These are phyloP conservation scores for Esteya vermicola DNA, from an alignment of 2,329 filamentous ascomycete genomes.

Conservation along the genomic window DNA sequence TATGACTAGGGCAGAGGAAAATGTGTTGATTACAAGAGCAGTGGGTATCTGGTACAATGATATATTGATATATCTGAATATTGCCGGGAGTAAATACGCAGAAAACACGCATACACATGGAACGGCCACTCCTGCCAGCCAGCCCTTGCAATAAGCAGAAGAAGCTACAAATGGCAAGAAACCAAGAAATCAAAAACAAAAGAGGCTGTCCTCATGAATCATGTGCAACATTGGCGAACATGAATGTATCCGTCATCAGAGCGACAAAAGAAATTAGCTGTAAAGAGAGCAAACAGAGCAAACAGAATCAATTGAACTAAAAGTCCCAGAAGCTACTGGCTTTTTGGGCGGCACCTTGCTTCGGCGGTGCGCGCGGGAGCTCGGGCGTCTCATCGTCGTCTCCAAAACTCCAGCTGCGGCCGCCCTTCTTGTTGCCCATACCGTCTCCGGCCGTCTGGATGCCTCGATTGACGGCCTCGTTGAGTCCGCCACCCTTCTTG, in stretches of 20 bases:
- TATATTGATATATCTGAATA: no score
- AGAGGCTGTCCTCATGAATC: conserved; percentile 1
- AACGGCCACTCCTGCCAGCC: no score
- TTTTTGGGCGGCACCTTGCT: no score
- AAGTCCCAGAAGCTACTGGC: conserved; percentile 33
- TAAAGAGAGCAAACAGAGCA: no score
- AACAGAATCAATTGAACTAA: no score
- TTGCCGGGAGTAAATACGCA: no score
- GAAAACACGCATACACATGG: no score
- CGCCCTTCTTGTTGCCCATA: conserved; percentile 46
- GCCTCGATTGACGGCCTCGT: conserved; percentile 15
- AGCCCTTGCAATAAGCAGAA: no score
- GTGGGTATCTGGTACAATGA: no score
- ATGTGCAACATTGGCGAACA: neutral
- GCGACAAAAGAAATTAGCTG: neutral
- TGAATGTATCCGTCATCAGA: neutral
- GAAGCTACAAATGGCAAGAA: no score
- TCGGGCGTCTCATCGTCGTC: conserved; percentile 28
- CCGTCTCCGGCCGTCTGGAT: conserved; percentile 45
- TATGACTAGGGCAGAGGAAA: no score
- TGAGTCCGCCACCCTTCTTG: conserved; percentile 25
- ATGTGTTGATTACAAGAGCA: no score
- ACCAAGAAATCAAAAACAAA: neutral
- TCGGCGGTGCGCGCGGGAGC: conserved; percentile 19
- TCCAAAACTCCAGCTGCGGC: conserved; percentile 46